Percentiles rank a stretch among this genome's conserved stretches.
Conservation (phyloP, 805 yeast genomes). For the Ogataea salicorniae region DNA sequence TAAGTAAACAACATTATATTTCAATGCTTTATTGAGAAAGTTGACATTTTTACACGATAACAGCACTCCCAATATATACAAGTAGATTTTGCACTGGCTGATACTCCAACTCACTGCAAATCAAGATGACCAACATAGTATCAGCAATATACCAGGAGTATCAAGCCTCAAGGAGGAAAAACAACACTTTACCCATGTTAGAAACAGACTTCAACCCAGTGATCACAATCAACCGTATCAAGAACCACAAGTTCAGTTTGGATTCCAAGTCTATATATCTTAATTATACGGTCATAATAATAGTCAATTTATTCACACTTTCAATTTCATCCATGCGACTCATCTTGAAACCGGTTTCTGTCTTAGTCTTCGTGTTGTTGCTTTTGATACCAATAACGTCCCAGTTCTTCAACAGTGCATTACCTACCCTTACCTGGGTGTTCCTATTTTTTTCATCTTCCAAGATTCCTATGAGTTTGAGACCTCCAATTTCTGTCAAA, state of each 20-base stretch:
- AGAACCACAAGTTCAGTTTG: constrained; percentile 2
- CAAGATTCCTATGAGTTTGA: constrained; percentile 64
- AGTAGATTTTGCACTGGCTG: no score
- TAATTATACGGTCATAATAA: constrained; percentile 17
- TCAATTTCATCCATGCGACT: constrained; percentile 18
- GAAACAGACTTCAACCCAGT: constrained; percentile 10
- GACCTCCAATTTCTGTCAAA: constrained; percentile 85
- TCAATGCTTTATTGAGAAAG: no score
- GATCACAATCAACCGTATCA: constrained; percentile 6
- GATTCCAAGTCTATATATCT: not conserved
- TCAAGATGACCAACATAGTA: constrained; percentile 5
- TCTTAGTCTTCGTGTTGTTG: constrained; percentile 14
- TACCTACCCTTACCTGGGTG: constrained; percentile 87
- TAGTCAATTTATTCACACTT: constrained; percentile 21
- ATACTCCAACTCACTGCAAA: no score
- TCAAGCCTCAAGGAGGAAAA: constrained; percentile 7
- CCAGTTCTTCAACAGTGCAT: constrained; percentile 78
- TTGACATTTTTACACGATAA: no score
- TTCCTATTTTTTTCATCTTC: constrained; percentile 75
- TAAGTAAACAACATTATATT: no score
- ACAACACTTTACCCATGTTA: constrained; percentile 11
- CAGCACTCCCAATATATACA: no score
- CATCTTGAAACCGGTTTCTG: constrained; percentile 12
- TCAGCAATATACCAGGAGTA: constrained; percentile 10
- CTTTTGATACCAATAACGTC: constrained; percentile 68